These are phyloP conservation scores for Akanthomyces lecanii DNA, from an alignment of 2,329 filamentous ascomycete species.

Conservation along the genomic window DNA sequence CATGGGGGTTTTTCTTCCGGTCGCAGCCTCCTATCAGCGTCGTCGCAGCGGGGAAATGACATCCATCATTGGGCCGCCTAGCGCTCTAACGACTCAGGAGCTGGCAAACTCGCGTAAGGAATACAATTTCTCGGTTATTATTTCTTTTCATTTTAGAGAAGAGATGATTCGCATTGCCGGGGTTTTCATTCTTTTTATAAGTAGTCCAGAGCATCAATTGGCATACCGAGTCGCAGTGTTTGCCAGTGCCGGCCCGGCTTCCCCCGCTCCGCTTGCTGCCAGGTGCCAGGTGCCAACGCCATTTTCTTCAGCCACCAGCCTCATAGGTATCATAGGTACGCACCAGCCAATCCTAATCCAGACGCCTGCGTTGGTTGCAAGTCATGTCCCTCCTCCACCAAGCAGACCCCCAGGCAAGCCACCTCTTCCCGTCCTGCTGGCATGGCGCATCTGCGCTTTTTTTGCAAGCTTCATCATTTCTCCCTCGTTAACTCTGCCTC, in stretches of 20 bases:
- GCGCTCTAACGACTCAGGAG: too few relatives aligned
- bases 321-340: neutral
- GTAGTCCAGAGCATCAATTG: too few relatives aligned
- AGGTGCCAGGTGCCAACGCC: neutral
- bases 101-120: too few relatives aligned
- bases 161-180: too few relatives aligned
- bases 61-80: too few relatives aligned
- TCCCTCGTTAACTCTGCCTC: neutral
- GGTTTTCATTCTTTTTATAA: too few relatives aligned
- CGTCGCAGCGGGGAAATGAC: too few relatives aligned
- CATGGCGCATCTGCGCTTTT: neutral
- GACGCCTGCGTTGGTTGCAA: neutral
- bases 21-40: too few relatives aligned
- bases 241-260: neutral
- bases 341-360: neutral
- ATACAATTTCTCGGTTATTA: too few relatives aligned
- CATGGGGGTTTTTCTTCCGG: too few relatives aligned
- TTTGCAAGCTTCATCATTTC: neutral
- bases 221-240: neutral
- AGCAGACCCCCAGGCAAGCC: neutral
- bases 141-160: too few relatives aligned
- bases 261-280: neutral
- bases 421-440: neutral
- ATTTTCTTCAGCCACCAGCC: constrained; percentile 8
- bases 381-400: constrained; percentile 7